A percentile compares a stretch with the other conserved stretches of the same genome.
These are phyloP conservation scores for Schrenkiella parvula DNA, from an alignment of 345 rosid genomes.

Conservation along the genomic window DNA sequence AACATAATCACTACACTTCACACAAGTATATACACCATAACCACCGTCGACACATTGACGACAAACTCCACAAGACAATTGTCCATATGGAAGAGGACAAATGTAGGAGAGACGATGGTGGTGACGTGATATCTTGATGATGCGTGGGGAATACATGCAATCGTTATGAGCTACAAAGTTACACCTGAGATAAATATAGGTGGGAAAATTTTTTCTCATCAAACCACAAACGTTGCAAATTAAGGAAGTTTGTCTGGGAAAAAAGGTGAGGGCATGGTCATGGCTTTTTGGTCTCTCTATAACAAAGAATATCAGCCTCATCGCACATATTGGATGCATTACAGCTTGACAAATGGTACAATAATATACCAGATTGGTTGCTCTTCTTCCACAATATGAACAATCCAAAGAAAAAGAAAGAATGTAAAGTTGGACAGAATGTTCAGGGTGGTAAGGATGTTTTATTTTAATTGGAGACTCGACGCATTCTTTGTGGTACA, in stretches of 20 bases:
- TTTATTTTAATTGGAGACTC: background rate
- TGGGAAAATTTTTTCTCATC: background rate
- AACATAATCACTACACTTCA: background rate
- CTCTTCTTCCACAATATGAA: background rate
- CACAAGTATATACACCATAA: constrained; percentile 7
- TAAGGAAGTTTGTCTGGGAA: background rate
- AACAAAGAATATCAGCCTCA: background rate
- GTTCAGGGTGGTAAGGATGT: background rate
- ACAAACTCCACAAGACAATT: background rate
- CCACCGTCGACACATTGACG: background rate
- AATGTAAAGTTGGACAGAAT: background rate
- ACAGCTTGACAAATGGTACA: background rate
- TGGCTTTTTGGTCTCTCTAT: background rate
- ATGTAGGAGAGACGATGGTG: background rate
- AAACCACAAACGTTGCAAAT: constrained; percentile 6
- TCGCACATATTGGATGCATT: background rate
- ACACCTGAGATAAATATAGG: background rate
- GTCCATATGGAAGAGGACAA: background rate
- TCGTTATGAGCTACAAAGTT: background rate
- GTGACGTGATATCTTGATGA: constrained; percentile 12
- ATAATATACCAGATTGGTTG: background rate
- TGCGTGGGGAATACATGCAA: background rate
- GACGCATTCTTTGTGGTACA: background rate
- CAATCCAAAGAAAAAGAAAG: background rate
- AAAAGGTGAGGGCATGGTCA: background rate